Evolutionary conservation across 495 filamentous ascomycete species (phyloP).

Genomic region (Neurospora africana): DNA sequence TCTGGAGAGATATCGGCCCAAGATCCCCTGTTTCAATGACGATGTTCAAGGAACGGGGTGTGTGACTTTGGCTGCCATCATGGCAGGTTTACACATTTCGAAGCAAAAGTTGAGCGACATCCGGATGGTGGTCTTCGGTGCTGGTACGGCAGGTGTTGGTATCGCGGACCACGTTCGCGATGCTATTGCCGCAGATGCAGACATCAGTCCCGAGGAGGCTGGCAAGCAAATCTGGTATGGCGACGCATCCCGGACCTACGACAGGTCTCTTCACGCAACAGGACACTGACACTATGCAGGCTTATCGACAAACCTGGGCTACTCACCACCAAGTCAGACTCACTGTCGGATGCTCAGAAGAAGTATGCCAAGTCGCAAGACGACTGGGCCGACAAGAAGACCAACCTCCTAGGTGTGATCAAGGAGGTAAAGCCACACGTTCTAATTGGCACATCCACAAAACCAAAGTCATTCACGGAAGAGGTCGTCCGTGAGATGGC

Average conservation of each 20-base stretch:
- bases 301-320: conserved; percentile 79
- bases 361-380: conserved; percentile 53
- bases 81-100: conserved; percentile 59
- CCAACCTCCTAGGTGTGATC: conserved; percentile 55
- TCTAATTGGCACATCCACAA: conserved; percentile 75
- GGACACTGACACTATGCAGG: conserved; percentile 32
- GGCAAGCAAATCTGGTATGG: conserved; percentile 69
- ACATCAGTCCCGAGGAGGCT: conserved; percentile 62
- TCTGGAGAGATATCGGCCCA: conserved; percentile 58
- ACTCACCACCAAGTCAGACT: conserved; percentile 43
- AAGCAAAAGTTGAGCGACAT: conserved; percentile 56
- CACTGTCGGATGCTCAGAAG: conserved; percentile 53
- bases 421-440: conserved; percentile 68
- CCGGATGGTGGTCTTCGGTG: conserved; percentile 64
- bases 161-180: conserved; percentile 81
- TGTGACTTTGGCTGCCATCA: conserved; percentile 73
- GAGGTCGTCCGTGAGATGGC: conserved; percentile 69
- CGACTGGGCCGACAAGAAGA: conserved; percentile 51
- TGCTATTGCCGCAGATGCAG: conserved; percentile 58
- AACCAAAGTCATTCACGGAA: conserved; percentile 68
- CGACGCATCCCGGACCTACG: background rate
- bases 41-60: conserved; percentile 87
- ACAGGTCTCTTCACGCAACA: background rate
- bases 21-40: conserved; percentile 82
- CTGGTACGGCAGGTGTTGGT: conserved; percentile 78